Evolutionary conservation across 139 green algal species (phyloP).

Genomic region (Coelastrella sp.): DNA sequence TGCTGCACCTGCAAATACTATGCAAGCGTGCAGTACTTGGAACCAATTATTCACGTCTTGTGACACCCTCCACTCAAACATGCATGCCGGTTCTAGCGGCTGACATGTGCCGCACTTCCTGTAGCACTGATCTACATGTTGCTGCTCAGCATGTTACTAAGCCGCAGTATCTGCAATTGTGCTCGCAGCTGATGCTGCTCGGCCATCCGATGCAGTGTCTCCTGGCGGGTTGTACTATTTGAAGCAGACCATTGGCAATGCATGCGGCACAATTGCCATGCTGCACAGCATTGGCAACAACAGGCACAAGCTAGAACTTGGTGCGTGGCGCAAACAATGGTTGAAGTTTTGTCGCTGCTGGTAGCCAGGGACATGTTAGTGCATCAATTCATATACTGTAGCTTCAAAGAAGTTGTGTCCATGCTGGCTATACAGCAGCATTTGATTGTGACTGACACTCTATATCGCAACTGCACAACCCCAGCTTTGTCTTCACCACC

Average conservation of each 20-base stretch:
- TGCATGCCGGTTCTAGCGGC: no score
- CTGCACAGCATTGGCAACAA: slow-evolving; percentile 86
- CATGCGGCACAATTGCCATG: slow-evolving; percentile 94
- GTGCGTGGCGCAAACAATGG: neutral
- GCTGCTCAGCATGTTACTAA: neutral
- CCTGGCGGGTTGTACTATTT: slow-evolving; percentile 82
- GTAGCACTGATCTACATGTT: no score
- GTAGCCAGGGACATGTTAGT: neutral
- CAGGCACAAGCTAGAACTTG: slow-evolving; percentile 4
- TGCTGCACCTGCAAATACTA: no score
- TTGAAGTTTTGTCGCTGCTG: no score
- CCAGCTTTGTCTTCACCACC: no score
- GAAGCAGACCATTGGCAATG: slow-evolving; percentile 96
- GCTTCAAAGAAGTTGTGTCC: no score
- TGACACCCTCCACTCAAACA: no score
- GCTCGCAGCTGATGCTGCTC: slow-evolving; percentile 33
- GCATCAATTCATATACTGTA: no score
- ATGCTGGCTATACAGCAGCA: no score
- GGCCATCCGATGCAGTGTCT: slow-evolving; percentile 3
- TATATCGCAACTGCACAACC: neutral
- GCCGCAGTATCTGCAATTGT: neutral
- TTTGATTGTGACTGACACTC: neutral
- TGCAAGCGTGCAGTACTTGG: no score
- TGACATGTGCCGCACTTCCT: no score
- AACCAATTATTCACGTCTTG: no score